These are phyloP conservation scores for Stagonosporopsis chrysanthemi DNA, from an alignment of 2,329 filamentous ascomycete species.

Conservation along the genomic window DNA sequence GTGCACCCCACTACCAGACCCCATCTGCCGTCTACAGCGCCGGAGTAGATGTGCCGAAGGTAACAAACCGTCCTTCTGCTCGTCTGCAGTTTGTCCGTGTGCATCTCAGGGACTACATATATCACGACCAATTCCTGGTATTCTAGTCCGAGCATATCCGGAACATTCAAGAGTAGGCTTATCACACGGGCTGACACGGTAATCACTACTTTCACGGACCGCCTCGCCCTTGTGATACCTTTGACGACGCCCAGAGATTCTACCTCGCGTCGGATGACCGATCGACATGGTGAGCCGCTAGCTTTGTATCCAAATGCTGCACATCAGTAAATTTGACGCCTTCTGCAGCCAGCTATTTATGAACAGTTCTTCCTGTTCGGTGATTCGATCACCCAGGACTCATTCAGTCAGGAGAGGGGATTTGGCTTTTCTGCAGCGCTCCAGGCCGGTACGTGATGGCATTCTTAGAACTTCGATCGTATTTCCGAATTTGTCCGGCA, in stretches of 20 bases:
- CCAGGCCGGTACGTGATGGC: conserved; percentile 65
- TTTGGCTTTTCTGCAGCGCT: conserved; percentile 79
- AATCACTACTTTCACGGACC: conserved; percentile 11
- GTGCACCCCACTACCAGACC: conserved; percentile 14
- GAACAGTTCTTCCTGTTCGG: conserved; percentile 76
- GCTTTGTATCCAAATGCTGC: not conserved
- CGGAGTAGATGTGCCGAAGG: conserved; percentile 13
- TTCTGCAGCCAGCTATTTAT: conserved; percentile 39
- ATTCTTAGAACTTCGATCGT: not conserved
- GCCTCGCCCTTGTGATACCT: conserved; percentile 17
- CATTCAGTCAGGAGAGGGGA: conserved; percentile 67
- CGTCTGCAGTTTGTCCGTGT: conserved; percentile 9
- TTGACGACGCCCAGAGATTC: conserved; percentile 21
- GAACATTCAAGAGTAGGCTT: not conserved
- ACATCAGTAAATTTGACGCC: not conserved
- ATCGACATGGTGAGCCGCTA: conserved; percentile 20
- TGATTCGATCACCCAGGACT: conserved; percentile 83
- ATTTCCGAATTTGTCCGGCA: not conserved
- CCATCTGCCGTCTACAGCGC: conserved; percentile 12
- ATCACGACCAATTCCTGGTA: not conserved
- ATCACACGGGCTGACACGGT: not conserved
- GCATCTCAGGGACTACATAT: not conserved
- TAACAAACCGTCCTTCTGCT: conserved; percentile 1
- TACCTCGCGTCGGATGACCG: not conserved
- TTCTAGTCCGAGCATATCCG: not conserved